Evolutionary conservation across 2,329 filamentous ascomycete species (phyloP).

Genomic region (Chalara sp.): DNA sequence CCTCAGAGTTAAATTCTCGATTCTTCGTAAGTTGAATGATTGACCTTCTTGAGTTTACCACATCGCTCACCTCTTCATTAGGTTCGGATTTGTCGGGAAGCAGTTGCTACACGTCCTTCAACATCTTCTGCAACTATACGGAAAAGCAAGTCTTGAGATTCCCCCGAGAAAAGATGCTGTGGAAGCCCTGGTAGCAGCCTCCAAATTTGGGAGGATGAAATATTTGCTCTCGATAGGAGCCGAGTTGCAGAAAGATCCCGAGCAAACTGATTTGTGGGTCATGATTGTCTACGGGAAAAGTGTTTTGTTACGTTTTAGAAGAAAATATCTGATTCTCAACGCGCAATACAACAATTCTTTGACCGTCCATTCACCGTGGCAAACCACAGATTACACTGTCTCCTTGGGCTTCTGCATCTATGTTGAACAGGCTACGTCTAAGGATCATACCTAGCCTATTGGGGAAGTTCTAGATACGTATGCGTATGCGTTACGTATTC

Average conservation of each 20-base stretch:
- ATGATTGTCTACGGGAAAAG: constrained; percentile 7
- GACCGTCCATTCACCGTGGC: constrained; percentile 1
- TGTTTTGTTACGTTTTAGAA: constrained; percentile 5
- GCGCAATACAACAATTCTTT: constrained; percentile 7
- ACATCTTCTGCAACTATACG: constrained; percentile 5
- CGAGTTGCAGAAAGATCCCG: constrained; percentile 2
- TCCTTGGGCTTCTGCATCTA: constrained; percentile 6
- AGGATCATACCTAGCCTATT: too few species aligned
- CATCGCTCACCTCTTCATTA: constrained; percentile 5
- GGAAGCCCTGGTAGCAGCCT: constrained; percentile 6
- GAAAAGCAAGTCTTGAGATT: constrained; percentile 3
- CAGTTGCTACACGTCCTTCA: constrained; percentile 4
- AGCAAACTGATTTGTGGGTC: constrained; percentile 3
- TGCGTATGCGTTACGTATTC: too few species aligned
- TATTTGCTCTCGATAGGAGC: constrained; percentile 3
- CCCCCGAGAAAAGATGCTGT: constrained; percentile 5
- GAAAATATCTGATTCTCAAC: constrained; percentile 7
- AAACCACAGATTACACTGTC: constrained; percentile 5
- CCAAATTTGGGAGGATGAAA: constrained; percentile 7
- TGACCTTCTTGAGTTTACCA: neutral
- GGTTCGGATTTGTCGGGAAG: constrained; percentile 3
- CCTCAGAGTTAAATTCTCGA: constrained; percentile 4
- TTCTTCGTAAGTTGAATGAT: constrained; percentile 3
- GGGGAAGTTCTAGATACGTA: too few species aligned
- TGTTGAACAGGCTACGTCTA: too few species aligned